Evolutionary conservation across 2,329 filamentous ascomycete genomes (phyloP).

Genomic region (Beauveria scarabaeidicola): DNA sequence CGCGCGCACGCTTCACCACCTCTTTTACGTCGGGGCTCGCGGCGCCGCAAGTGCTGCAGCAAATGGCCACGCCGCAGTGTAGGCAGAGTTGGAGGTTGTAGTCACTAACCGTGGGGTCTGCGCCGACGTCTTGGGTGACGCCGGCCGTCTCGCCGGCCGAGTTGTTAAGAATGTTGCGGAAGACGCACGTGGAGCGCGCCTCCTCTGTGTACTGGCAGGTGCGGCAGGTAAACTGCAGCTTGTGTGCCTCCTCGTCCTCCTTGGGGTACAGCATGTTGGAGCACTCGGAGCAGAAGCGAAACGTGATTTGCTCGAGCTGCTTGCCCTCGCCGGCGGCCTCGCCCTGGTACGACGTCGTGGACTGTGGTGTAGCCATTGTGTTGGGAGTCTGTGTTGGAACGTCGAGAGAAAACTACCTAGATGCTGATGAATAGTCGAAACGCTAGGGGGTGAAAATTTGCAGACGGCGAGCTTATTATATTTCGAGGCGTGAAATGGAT

Average conservation of each 20-base stretch:
- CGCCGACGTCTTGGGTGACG: conserved; percentile 93
- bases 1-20: conserved; percentile 10
- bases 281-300: conserved; percentile 97
- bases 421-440: background rate
- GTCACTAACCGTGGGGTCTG: conserved; percentile 94
- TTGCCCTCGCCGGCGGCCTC: conserved; percentile 33
- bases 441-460: no score
- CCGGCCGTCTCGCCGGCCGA: conserved; percentile 91
- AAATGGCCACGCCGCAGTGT: conserved; percentile 36
- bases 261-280: conserved; percentile 98
- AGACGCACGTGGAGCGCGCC: conserved; percentile 83
- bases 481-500: background rate
- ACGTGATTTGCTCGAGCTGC: conserved; percentile 74
- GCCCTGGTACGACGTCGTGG: conserved; percentile 36
- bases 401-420: background rate
- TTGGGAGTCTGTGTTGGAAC: background rate
- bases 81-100: conserved; percentile 31
- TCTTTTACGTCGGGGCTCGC: conserved; percentile 17
- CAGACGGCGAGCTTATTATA: background rate
- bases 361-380: conserved; percentile 50
- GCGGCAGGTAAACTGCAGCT: conserved; percentile 89
- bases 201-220: conserved; percentile 89
- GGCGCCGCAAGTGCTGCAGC: conserved; percentile 32
- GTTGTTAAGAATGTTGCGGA: conserved; percentile 87
- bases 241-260: conserved; percentile 77